Base-by-base conservation (phyloP, 2,329 filamentous ascomycete genomes). In the Tolypocladium sp. region DNA sequence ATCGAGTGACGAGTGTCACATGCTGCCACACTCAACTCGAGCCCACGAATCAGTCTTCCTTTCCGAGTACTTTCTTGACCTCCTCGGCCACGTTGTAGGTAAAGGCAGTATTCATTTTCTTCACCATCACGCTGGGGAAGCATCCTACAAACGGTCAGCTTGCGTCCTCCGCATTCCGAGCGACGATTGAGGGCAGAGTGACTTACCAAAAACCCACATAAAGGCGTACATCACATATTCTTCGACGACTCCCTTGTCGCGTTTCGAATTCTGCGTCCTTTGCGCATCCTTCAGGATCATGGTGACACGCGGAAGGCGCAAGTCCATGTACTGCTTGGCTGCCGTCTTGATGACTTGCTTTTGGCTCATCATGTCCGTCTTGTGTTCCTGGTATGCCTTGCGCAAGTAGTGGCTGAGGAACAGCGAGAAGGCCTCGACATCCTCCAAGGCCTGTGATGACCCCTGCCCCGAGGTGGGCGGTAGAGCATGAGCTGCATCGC, bases 401-500 rank as follows among this genome's bases (percentile, higher is more conserved):
- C 55, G 33, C 22, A 66, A 33, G 27, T 63, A 52, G 55, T 66
- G 63, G 9, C 57, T 35, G 5, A 66, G 55, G 17, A 66, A 59
- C 7, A 65, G 55, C 1, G 57, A 51, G 41, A 66, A 60, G 2
- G 63, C 58, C 42, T 65, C 64, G 8, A 58, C 61, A 27, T 66
- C 64, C 30, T 66, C 64, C 12, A 66, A 30, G 2, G 64, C 64
- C 30, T 66, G 64, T 1, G 63, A 65, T 4, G 61, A 55, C 1
- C 64, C 64, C 40, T 66, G 64, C 4, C 63, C 63, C 22, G 63
- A 65, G 2, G 61, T 64, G 7, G 64, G 46, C 0, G 64, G 64
- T 6, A 66, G 57, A 3, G 64, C 63, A 59, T 66, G 64, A 10
- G 64, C 64, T 9, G 64, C 64, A 22, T 66, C 64, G 15, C 64